Percentiles rank a stretch among this genome's conserved stretches.
These are phyloP conservation scores for Ophiostoma novo-ulmi DNA, from an alignment of 2,329 filamentous ascomycete species.

Conservation along the genomic window DNA sequence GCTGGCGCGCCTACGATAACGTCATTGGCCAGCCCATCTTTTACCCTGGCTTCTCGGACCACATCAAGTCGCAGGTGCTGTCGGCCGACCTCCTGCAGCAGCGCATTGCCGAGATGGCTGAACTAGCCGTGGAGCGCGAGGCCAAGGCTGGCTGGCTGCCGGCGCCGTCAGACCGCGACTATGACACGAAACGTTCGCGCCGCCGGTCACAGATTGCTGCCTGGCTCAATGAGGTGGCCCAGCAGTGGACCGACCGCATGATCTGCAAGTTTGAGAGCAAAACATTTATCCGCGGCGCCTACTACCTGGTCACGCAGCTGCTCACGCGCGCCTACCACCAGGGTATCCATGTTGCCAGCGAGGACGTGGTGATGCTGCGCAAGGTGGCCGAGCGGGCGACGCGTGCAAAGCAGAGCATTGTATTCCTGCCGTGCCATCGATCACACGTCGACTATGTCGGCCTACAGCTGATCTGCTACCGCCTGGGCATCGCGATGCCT, in stretches of 20 bases:
- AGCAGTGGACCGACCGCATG: slow-evolving; percentile 87
- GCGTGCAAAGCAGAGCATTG: slow-evolving; percentile 86
- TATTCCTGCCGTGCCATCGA: slow-evolving; percentile 90
- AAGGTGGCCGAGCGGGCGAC: slow-evolving; percentile 77
- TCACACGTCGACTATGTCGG: slow-evolving; percentile 97
- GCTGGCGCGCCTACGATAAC: slow-evolving; percentile 91
- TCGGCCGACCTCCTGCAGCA: slow-evolving; percentile 67
- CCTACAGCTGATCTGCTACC: slow-evolving; percentile 90
- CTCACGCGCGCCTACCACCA: slow-evolving; percentile 92
- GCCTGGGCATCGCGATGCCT: slow-evolving; percentile 79
- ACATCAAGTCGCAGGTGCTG: slow-evolving; percentile 76
- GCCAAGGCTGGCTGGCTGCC: slow-evolving; percentile 66
- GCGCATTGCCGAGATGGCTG: slow-evolving; percentile 72
- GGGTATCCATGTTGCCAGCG: slow-evolving; percentile 91
- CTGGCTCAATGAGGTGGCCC: slow-evolving; percentile 72
- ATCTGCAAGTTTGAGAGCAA: slow-evolving; percentile 99
- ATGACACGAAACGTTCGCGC: slow-evolving; percentile 48
- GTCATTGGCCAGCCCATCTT: slow-evolving; percentile 89
- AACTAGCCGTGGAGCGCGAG: slow-evolving; percentile 68
- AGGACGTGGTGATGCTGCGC: slow-evolving; percentile 79
- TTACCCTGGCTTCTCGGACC: slow-evolving; percentile 85
- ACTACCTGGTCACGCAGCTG: slow-evolving; percentile 82
- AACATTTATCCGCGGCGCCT: slow-evolving; percentile 83
- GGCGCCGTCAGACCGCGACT: slow-evolving; percentile 36
- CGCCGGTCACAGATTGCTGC: slow-evolving; percentile 62